Base-by-base conservation (phyloP, 495 filamentous ascomycete species). In the Penicillium riverlandense region DNA sequence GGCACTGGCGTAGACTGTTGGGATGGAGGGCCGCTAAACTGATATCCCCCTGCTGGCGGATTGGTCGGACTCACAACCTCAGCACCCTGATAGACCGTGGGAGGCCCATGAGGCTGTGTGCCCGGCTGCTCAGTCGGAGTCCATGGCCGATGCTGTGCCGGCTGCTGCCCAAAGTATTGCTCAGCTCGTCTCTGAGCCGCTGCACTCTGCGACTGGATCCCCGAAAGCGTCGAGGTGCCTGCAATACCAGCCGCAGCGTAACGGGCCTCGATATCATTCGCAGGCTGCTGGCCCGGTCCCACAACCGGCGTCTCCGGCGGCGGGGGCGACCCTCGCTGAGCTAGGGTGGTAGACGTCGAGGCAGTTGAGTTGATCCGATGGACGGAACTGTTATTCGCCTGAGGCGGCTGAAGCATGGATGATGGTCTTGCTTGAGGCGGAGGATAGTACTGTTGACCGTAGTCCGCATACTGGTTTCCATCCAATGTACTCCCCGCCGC, bases 271-370 rank as follows among this genome's bases (percentile, higher is more conserved):
- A 97, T 95, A 34, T 85, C 85, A 16, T 84, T 84, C 14, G 80
- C 79, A 2, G 84, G 79, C 28, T 81, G 71, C 43, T 77, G 78
- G 13, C 77, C 78, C 3, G 85, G 84, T 33, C 84, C 84, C 8
- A 86, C 77, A 35, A 90, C 76, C n/a, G 92, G 92, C 0, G 92
- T 97, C 60, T 97, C 94, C 4, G 92, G 92, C 4, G 92, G 92
- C 6, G 94, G 90, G 2, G 92, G 92, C 14, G 91, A 96, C 13
- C 92, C 92, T 50, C 92, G 78, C 58, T 88, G 84, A 29, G 91
- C 92, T 44, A 87, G 78, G 8, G 94, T 97, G 7, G 92, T 98
- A 2, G 90, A 95, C 0, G 81, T 95, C 1, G 92, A 96, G 11
- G 90, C 89, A 27, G 86, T 90, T 0, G 88, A 94, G 41, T 80